Base-by-base conservation (phyloP, 1,284 basidiomycete genomes). In the Ustilago cynodontis region DNA sequence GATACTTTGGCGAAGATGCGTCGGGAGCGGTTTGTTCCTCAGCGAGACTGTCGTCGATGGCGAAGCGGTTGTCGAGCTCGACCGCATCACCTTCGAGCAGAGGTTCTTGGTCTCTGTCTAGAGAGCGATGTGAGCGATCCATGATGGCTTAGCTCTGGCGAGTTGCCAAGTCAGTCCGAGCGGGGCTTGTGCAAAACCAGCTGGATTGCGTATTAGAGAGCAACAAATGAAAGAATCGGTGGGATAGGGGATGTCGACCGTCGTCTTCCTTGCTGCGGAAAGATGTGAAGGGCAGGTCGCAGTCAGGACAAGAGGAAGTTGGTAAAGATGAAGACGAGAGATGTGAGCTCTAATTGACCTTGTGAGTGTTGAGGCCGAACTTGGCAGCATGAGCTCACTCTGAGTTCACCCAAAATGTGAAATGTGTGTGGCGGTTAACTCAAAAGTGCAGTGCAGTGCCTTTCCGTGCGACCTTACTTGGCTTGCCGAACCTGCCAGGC, bases 21-120 rank as follows among this genome's bases (percentile, higher is more conserved):
- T 64, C 59, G 24, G 20, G 20, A 11, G 49, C 54, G 7, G 47
- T 61, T 31, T 74, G 78, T 13, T 68, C 64, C 22, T 65, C 67
- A 2, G 65, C 72, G 8, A 72, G 54, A 16, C 65, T 64, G 18
- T 82, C 80, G 29, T 80, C 79, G 59, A 82, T 82, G 45, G 80
- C 72, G 49, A 82, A 82, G 58, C 78, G 76, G 20, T 51, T 43
- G 55, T 82, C 80, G 43, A 69, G 59, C 60, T 78, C 71, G 29
- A 62, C 61, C 47, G 61, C 59, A 8, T 78, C 55, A 33, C 28
- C 43, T 7, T 69, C 31, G 26, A 78, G 72, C 41, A 76, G 41
- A 35, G 76, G 74, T 54, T 77, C 66, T 57, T 72, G 59, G 39
- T 77, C 69, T 22, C 55, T 55, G 26, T 66, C 70, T 2, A 72